Base-by-base conservation (phyloP, 1,284 basidiomycete species). In the Cryptococcus floricola region DNA sequence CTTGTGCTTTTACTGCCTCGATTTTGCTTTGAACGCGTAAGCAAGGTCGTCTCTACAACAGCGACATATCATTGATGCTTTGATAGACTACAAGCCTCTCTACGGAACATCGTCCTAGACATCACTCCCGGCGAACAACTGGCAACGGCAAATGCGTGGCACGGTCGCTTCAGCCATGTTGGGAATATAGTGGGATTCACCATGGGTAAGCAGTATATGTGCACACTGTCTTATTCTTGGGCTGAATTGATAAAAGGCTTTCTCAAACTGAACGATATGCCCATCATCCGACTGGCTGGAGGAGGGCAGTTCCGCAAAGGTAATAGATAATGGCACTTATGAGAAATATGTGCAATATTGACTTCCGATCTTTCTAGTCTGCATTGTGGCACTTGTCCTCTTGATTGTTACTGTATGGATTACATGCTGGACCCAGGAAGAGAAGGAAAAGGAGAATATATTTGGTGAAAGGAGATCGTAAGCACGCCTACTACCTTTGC, bases 111-210 rank as follows among this genome's bases (percentile, higher is more conserved):
- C 23, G 82, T 97, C 13, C 82, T 98, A 56, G 95, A 98, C 73
- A 80, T 93, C 46, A 86, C 91, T 0, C 92, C 92, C 4, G 83
- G 87, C 4, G 83, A 87, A 60, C 93, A 98, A 75, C 83, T 97
- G 38, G 92, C 87, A 61, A 82, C 86, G 14, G 93, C 89, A 6
- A 98, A 97, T 77, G 95, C 95, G n/a, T 98, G 95, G 94, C 92
- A 97, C 66, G 91, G 93, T 16, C 82, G 91, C 56, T 94, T 96
- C 88, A 87, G 86, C 48, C 91, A 96, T 71, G 85, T 91, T n/a
- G 93, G 91, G 25, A 96, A 93, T 69, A 94, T 96, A 53, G 77
- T 94, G 62, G 93, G 94, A 1, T 96, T 87, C 75, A 89, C 88
- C 1, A 87, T 93, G 68, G 91, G 89, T 87, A 70, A 34, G 31